Percentiles rank a stretch among this genome's conserved stretches.
Evolutionary conservation across 805 yeast genomes (phyloP).

Genomic region (Barnettozyma botsteinii): DNA sequence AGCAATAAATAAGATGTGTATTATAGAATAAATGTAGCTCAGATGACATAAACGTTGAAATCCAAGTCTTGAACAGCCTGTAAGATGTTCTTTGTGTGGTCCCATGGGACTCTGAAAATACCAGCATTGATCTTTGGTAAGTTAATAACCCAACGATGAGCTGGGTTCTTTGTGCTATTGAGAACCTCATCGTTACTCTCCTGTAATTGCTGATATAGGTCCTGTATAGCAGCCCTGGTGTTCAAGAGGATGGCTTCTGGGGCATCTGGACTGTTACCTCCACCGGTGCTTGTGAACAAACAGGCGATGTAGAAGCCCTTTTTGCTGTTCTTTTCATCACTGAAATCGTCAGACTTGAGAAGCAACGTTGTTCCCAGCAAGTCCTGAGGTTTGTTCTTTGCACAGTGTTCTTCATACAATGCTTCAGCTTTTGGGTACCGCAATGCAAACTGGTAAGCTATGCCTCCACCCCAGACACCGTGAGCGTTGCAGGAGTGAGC

Average conservation of each 20-base stretch:
- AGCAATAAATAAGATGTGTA: too few relatives aligned
- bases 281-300: slow-evolving; percentile 62
- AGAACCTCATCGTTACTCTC: neutral
- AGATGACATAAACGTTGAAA: slow-evolving; percentile 46
- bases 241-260: slow-evolving; percentile 41
- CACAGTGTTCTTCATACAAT: slow-evolving; percentile 32
- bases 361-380: slow-evolving; percentile 54
- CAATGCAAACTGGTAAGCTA: slow-evolving; percentile 53
- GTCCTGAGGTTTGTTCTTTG: slow-evolving; percentile 20
- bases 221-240: slow-evolving; percentile 46
- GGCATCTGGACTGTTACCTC: slow-evolving; percentile 36
- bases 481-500: slow-evolving; percentile 78
- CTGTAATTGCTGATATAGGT: slow-evolving; percentile 37
- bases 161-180: slow-evolving; percentile 1
- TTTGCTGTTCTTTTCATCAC: too few relatives aligned
- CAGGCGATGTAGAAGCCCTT: slow-evolving; percentile 43
- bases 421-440: slow-evolving; percentile 53
- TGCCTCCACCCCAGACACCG: slow-evolving; percentile 85
- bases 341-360: slow-evolving; percentile 30
- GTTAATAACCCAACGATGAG: slow-evolving; percentile 31
- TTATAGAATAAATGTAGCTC: too few relatives aligned
- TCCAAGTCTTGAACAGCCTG: slow-evolving; percentile 24
- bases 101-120: slow-evolving; percentile 77
- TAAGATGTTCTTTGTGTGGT: slow-evolving; percentile 51
- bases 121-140: slow-evolving; percentile 84